Base-by-base conservation (phyloP, 352 stramenopile genomes). In the Globisporangium alternatum region DNA sequence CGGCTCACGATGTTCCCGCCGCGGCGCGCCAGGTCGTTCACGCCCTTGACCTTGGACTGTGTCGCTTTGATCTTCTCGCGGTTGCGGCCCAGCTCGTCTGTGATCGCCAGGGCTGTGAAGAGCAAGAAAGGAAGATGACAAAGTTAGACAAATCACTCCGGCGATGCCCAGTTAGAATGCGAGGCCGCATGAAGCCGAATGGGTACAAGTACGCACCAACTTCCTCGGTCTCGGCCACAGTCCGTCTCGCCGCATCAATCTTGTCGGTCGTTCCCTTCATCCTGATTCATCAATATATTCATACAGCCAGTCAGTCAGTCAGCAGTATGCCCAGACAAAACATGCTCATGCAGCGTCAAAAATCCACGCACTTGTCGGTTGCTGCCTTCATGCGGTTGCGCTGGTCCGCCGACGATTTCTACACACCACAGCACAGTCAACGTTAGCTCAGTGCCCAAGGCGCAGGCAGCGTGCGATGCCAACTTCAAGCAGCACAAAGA, bases 181-280 rank as follows among this genome's bases (percentile, higher is more conserved):
- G 25, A 51, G n/a, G n/a, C 3, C 21, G 28, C 3, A 64, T n/a
- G 19, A 10, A 37, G 31, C 31, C 31, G 31, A 37, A 37, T 37
- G 9, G 15, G 39, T 45, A n/a, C 39, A 7, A 48, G 17, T 43
- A 77, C 84, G 51, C 65, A 94, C 85, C 85, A 68, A 92, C 81
- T 88, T 95, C 85, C 61, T 95, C 87, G 1, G 87, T 95, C 67
- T 95, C 87, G 5, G 83, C 83, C 10, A 93, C 86, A 43, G 88
- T 91, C 74, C 88, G 82, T 60, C 82, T 78, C 25, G 87, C 87
- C 48, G 80, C 77, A n/a, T 88, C 79, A 33, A 95, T 69, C 60
- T 88, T 91, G 58, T 90, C 79, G 9, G 85, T 92, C 21, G 85
- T 95, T 12, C 86, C 85, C 65, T 94, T 91, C 78, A 94, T 91